A percentile compares a stretch with the other conserved stretches of the same genome.
Evolutionary conservation across 805 yeast genomes (phyloP).

Genomic region (Schwanniomyces pseudopolymorphus): DNA sequence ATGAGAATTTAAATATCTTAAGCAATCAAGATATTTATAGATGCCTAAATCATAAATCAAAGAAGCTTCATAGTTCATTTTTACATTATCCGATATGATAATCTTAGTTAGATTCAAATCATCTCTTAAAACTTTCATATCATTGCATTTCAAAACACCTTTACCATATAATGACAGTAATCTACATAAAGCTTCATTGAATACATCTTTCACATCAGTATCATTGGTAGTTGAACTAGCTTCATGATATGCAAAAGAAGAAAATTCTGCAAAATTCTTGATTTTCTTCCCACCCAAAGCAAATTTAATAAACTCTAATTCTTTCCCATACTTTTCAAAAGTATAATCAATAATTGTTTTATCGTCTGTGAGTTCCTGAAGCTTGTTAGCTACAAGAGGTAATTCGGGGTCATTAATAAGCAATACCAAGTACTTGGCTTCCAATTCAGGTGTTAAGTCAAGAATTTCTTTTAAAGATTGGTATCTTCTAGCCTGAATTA

Average conservation of each 20-base stretch:
- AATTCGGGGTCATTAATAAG: slow-evolving; percentile 10
- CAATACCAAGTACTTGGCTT: slow-evolving; percentile 7
- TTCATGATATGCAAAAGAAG: slow-evolving; percentile 6
- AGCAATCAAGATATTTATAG: slow-evolving; percentile 14
- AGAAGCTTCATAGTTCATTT: slow-evolving; percentile 21
- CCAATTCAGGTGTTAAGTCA: slow-evolving; percentile 9
- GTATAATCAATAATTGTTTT: background rate
- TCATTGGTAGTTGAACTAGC: background rate
- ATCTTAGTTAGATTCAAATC: slow-evolving; percentile 7
- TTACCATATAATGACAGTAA: slow-evolving; percentile 5
- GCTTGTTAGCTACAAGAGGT: slow-evolving; percentile 3
- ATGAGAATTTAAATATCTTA: slow-evolving; percentile 11
- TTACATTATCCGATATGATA: slow-evolving; percentile 9
- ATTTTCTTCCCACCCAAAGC: background rate
- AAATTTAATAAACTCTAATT: slow-evolving; percentile 7
- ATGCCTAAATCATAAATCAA: slow-evolving; percentile 13
- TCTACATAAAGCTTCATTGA: slow-evolving; percentile 1
- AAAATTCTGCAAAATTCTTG: slow-evolving; percentile 8
- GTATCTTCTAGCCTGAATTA: slow-evolving; percentile 25
- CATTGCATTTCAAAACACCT: background rate
- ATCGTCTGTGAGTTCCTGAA: slow-evolving; percentile 8
- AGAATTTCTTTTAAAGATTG: slow-evolving; percentile 19
- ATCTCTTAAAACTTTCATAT: background rate
- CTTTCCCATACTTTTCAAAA: slow-evolving; percentile 2
- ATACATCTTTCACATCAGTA: background rate